These are phyloP conservation scores for Solanum hybrid DNA, from an alignment of 305 asterid genomes.

Conservation along the genomic window DNA sequence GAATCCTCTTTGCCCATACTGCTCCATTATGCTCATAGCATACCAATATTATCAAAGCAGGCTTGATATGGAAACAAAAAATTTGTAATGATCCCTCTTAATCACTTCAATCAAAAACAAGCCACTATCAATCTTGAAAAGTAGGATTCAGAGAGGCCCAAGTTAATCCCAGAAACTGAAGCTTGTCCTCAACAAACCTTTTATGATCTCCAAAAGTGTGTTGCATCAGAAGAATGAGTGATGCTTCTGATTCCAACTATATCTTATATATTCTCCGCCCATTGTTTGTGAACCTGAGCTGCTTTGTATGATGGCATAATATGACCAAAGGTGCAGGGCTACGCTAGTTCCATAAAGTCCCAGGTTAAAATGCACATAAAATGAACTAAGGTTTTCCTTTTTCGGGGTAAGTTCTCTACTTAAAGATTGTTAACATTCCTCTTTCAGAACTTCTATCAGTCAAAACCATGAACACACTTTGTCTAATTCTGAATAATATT, in stretches of 20 bases:
- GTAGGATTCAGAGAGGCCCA: background rate
- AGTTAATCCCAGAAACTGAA: background rate
- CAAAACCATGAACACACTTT: background rate
- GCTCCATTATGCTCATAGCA: background rate
- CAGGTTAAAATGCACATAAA: background rate
- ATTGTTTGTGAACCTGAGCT: background rate
- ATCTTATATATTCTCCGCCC: background rate
- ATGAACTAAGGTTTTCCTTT: background rate
- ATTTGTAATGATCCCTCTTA: background rate
- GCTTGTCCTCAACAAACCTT: background rate
- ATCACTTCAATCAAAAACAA: background rate
- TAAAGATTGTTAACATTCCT: background rate
- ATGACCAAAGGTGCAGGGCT: background rate
- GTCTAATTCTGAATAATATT: background rate
- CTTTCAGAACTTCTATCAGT: background rate
- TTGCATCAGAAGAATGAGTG: background rate
- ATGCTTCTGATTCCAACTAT: background rate
- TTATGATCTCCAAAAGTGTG: background rate
- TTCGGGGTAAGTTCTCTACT: background rate
- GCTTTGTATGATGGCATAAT: background rate
- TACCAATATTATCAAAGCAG: background rate
- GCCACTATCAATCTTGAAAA: background rate
- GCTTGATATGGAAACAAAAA: slow-evolving; percentile 1
- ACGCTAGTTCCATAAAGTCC: background rate
- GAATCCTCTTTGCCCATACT: background rate